Evolutionary conservation across 768 basidiomycete species (phyloP).

Genomic region (Stropharia rugosoannulata): DNA sequence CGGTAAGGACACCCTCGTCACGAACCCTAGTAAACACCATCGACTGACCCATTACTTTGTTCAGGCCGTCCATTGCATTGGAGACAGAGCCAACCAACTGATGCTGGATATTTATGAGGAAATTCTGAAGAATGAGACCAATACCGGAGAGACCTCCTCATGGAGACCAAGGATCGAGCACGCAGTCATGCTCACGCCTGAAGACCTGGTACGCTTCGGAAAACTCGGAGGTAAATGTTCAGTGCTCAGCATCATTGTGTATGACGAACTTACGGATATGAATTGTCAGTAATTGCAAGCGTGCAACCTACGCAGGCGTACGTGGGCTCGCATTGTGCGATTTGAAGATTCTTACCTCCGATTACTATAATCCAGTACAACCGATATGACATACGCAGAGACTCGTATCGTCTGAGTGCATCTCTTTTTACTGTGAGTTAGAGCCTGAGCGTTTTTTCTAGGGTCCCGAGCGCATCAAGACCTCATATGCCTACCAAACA

Average conservation of each 20-base stretch:
- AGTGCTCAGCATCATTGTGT: background rate
- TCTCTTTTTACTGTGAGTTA: background rate
- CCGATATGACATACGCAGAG: slow-evolving; percentile 94
- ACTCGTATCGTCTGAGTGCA: slow-evolving; percentile 56
- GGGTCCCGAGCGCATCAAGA: slow-evolving; percentile 80
- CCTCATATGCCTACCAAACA: slow-evolving; percentile 88
- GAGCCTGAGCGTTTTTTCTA: slow-evolving; percentile 21
- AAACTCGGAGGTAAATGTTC: slow-evolving; percentile 63
- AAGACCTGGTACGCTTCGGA: slow-evolving; percentile 70
- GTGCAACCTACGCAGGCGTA: slow-evolving; percentile 93
- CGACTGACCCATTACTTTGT: background rate
- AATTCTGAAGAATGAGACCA: slow-evolving; percentile 37
- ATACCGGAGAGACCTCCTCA: slow-evolving; percentile 30
- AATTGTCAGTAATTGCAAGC: slow-evolving; percentile 72
- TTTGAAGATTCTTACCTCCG: background rate
- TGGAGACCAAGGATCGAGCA: slow-evolving; percentile 88
- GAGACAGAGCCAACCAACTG: slow-evolving; percentile 83
- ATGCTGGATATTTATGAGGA: slow-evolving; percentile 83
- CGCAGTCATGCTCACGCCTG: slow-evolving; percentile 78
- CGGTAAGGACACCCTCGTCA: slow-evolving; percentile 46
- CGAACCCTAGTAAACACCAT: too few species aligned
- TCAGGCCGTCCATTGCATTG: slow-evolving; percentile 87
- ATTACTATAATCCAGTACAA: slow-evolving; percentile 51
- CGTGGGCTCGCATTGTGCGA: slow-evolving; percentile 21
- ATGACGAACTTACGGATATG: background rate